A percentile compares a stretch with the other conserved stretches of the same genome.
Conservation (phyloP, 345 rosid genomes). For the Diplotaxis tenuifolia region DNA sequence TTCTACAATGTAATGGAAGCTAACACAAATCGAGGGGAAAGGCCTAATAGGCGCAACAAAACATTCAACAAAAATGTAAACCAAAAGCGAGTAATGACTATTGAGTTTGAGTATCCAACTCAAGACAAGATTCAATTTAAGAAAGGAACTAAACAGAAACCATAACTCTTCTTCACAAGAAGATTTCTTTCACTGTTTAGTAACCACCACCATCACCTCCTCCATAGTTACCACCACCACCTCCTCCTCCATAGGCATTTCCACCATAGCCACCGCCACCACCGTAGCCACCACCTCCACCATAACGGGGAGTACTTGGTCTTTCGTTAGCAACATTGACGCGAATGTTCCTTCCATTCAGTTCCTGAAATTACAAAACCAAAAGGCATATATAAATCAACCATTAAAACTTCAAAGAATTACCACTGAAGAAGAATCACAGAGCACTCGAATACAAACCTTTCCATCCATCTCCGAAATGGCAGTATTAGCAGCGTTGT, state of each 20-base stretch:
- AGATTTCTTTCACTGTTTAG: not conserved
- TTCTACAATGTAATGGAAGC: no score
- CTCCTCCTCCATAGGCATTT: constrained; percentile 23
- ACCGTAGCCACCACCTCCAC: constrained; percentile 23
- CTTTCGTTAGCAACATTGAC: constrained; percentile 55
- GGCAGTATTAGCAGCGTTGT: constrained; percentile 52
- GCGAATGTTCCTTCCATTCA: constrained; percentile 61
- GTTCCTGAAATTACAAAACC: constrained; percentile 43
- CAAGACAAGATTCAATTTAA: constrained; percentile 20
- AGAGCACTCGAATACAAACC: constrained; percentile 33
- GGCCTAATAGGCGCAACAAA: no score
- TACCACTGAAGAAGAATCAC: not conserved
- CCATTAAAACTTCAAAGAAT: not conserved
- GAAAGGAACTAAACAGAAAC: constrained; percentile 21
- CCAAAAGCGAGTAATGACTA: not conserved
- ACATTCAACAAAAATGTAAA: no score
- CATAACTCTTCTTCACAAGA: not conserved
- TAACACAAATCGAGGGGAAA: no score
- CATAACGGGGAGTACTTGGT: constrained; percentile 36
- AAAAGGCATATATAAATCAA: not conserved
- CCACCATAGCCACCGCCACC: no score
- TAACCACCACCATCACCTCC: constrained; percentile 24
- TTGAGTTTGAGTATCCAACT: not conserved
- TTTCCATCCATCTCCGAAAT: constrained; percentile 66
- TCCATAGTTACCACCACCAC: no score